These are phyloP conservation scores for Alectoria sarmentosa DNA, from an alignment of 495 filamentous ascomycete species.

Conservation along the genomic window DNA sequence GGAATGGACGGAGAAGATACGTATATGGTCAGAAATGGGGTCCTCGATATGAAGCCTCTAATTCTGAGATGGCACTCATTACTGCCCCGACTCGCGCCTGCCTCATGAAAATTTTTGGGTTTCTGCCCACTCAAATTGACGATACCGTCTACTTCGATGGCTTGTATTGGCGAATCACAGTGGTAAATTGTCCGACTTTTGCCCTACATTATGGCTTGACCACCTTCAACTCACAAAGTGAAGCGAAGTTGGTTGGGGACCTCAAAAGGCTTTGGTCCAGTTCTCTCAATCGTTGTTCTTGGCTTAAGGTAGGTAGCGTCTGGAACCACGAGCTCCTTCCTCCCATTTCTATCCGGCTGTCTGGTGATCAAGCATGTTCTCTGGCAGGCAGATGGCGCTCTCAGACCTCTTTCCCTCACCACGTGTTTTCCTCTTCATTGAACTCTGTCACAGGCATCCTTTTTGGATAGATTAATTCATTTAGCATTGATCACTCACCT, in stretches of 20 bases:
- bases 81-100: background rate
- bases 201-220: background rate
- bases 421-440: background rate
- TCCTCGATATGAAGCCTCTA: background rate
- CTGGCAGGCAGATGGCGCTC: background rate
- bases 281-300: background rate
- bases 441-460: slow-evolving; percentile 9
- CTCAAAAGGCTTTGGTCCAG: background rate
- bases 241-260: background rate
- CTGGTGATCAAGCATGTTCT: background rate
- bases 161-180: background rate
- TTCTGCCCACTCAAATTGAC: background rate
- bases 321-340: background rate
- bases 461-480: slow-evolving; percentile 21
- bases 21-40: background rate
- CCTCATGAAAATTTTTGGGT: background rate
- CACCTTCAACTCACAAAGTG: background rate
- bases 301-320: background rate
- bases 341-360: background rate
- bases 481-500: slow-evolving; percentile 16
- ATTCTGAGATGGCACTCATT: background rate
- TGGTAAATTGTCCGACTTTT: background rate
- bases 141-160: background rate
- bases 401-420: background rate
- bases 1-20: background rate